Percentiles rank a stretch among this genome's conserved stretches.
Evolutionary conservation across 305 asterid species (phyloP).

Genomic region (Fraxinus albicans): DNA sequence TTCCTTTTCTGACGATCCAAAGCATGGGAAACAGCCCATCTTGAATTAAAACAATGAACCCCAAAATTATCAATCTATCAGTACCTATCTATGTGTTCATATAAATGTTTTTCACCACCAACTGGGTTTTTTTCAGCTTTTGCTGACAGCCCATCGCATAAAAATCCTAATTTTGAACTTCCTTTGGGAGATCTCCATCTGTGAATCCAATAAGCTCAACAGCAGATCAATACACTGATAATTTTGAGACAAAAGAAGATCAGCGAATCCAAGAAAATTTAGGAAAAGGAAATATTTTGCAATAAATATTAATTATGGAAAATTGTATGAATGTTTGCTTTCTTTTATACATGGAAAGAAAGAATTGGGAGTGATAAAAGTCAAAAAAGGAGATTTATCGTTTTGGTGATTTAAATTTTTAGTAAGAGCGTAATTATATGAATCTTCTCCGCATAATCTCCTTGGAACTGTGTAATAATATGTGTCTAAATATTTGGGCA

Average conservation of each 20-base stretch:
- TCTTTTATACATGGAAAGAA: not conserved
- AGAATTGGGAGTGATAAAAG: not conserved
- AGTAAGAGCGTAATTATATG: slow-evolving; percentile 41
- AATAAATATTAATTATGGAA: slow-evolving; percentile 5
- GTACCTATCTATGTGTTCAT: slow-evolving; percentile 1
- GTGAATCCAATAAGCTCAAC: slow-evolving; percentile 36
- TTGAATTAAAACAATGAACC: slow-evolving; percentile 31
- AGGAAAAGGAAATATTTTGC: not conserved
- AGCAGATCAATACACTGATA: slow-evolving; percentile 32
- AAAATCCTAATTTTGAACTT: slow-evolving; percentile 31
- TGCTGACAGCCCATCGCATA: slow-evolving; percentile 30
- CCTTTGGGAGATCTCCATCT: slow-evolving; percentile 22
- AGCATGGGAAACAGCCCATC: slow-evolving; percentile 59
- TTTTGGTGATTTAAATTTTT: slow-evolving; percentile 10
- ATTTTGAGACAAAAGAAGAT: slow-evolving; percentile 37
- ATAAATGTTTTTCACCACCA: slow-evolving; percentile 17
- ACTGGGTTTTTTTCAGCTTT: slow-evolving; percentile 22
- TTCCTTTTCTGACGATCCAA: slow-evolving; percentile 48
- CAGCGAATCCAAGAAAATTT: slow-evolving; percentile 45
- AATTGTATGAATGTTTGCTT: not conserved
- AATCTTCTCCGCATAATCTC: slow-evolving; percentile 15
- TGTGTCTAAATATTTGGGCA: not conserved
- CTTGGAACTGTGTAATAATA: slow-evolving; percentile 15
- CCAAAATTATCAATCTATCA: slow-evolving; percentile 21
- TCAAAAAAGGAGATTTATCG: not conserved